Percentiles rank a stretch among this genome's conserved stretches.
These are phyloP conservation scores for Colletotrichum cordylinicola DNA, from an alignment of 2,329 filamentous ascomycete species.

Conservation along the genomic window DNA sequence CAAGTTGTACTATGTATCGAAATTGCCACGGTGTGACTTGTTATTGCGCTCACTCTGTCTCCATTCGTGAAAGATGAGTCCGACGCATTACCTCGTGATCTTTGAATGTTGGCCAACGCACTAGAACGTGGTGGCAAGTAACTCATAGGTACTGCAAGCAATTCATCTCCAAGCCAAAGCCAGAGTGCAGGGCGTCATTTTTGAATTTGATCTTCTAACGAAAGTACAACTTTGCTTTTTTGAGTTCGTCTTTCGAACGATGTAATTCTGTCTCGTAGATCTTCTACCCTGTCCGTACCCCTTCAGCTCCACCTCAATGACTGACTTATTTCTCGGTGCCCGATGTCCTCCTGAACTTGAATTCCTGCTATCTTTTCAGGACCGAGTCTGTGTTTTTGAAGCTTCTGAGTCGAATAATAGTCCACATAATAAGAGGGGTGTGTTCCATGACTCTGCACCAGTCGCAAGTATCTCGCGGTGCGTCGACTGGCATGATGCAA, in stretches of 20 bases:
- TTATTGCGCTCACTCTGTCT: not conserved
- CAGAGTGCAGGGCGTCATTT: not conserved
- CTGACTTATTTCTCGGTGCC: not conserved
- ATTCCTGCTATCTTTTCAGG: not conserved
- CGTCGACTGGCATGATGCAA: not conserved
- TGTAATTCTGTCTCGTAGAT: not conserved
- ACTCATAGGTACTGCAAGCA: not conserved
- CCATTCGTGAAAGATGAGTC: not conserved
- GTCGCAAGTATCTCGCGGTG: not conserved
- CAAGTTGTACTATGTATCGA: not conserved
- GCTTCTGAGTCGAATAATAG: not conserved
- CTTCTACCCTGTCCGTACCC: not conserved
- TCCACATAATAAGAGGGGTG: not conserved
- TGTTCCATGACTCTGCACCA: not conserved
- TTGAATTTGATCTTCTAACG: not conserved
- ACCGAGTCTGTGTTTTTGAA: not conserved
- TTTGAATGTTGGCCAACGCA: not conserved
- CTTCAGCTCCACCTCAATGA: not conserved
- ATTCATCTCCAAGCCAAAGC: not conserved
- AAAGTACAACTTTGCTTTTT: not conserved
- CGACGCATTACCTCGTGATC: not conserved
- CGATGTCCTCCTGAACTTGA: not conserved
- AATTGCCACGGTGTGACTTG: not conserved
- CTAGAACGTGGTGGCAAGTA: not conserved
- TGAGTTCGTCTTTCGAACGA: not conserved